Base-by-base conservation (phyloP, 2,329 filamentous ascomycete genomes). In the Eutypa lata region DNA sequence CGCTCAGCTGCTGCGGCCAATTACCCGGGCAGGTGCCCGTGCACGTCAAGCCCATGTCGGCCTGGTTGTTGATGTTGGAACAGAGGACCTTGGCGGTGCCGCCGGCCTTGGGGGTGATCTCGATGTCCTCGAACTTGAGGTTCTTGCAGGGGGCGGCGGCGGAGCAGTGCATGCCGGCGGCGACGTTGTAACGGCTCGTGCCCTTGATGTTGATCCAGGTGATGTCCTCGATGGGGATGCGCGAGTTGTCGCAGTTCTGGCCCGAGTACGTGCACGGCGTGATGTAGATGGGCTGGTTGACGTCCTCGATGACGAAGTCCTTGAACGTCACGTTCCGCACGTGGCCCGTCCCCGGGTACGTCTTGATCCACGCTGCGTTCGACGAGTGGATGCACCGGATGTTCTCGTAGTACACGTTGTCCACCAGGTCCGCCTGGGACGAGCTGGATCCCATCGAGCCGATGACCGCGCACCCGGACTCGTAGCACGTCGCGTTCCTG, bases 151-250 rank as follows among this genome's bases (percentile, higher is more conserved):
- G 77, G 35, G 68, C 69, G 2, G 64, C 57, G 11, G 68, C 62
- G 13, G 68, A 69, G 61, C 74, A 77, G 61, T 78, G 74, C 44
- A 79, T 75, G 4, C 71, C 75, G 7, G 71, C 70, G 2, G 72
- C 76, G 21, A 79, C 70, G 58, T 79, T 78, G 56, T 78, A 79
- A 31, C 73, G 65, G 53, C 70, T 73, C 2, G 76, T 79, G 6
- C 77, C 77, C 2, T 72, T 75, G 49, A 80, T 71, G 57, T 80
- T 80, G 52, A 75, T 69, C 74, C 75, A 79, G 38, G 68, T 73
- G 22, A 80, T 65, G 56, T 79, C 74, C 37, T 66, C 67, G 52
- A 80, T 78, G 48, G 72, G 64, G 40, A 77, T 63, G 43, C 70
- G 67, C 33, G 68, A 73, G 16, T 59, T 62, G 57, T 76, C 73